These are phyloP conservation scores for Penicillium sp. DNA, from an alignment of 2,329 filamentous ascomycete species.

Conservation along the genomic window DNA sequence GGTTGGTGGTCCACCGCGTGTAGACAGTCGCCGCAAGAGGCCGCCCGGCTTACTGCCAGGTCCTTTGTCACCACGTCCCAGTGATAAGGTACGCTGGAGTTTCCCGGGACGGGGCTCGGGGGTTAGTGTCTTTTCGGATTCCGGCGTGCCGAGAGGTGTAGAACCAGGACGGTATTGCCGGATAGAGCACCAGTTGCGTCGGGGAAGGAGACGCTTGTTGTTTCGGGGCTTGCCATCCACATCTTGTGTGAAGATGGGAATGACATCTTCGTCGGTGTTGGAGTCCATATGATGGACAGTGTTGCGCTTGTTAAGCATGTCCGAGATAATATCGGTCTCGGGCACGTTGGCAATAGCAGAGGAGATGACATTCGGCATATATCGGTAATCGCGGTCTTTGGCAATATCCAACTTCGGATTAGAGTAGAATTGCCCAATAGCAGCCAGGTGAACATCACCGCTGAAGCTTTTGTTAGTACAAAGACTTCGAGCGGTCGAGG, in stretches of 20 bases:
- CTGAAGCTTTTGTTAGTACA: constrained; percentile 45
- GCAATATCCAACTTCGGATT: constrained; percentile 78
- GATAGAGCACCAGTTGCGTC: constrained; percentile 95
- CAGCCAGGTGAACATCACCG: constrained; percentile 91
- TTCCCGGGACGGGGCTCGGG: constrained; percentile 37
- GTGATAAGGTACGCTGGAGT: constrained; percentile 62
- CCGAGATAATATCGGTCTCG: constrained; percentile 82
- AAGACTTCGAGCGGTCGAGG: not conserved
- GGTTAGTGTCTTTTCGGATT: constrained; percentile 44
- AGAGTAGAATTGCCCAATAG: constrained; percentile 92
- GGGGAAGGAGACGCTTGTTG: constrained; percentile 84
- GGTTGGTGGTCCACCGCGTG: constrained; percentile 38
- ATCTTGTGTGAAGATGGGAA: constrained; percentile 85
- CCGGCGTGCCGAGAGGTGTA: constrained; percentile 70
- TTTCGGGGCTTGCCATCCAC: constrained; percentile 88
- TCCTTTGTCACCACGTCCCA: constrained; percentile 56
- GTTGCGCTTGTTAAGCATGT: constrained; percentile 91
- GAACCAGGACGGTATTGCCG: constrained; percentile 76
- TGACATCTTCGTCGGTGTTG: constrained; percentile 92
- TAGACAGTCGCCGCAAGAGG: constrained; percentile 52
- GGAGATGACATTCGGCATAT: constrained; percentile 94
- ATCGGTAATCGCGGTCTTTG: constrained; percentile 90
- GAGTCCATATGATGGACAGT: constrained; percentile 66
- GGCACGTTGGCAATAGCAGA: constrained; percentile 94
- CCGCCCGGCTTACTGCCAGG: constrained; percentile 40